phyloP scores from a whole-genome alignment of 2,329 filamentous ascomycete species.

The Xylaria sp. region DNA sequence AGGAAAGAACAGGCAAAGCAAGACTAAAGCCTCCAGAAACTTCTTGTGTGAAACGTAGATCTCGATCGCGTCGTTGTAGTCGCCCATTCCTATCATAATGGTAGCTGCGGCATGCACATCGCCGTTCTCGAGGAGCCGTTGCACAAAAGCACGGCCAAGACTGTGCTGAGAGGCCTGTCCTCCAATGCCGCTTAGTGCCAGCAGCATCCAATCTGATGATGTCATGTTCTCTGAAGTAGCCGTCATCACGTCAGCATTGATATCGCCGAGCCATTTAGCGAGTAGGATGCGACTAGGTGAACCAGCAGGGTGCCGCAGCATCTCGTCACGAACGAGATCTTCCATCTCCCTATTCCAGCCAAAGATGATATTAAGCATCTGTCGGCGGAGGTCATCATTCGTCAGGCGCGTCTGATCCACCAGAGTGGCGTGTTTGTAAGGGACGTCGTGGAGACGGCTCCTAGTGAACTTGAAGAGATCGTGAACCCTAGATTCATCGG shows the following conservation, averaged over 20 bases:
- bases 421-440: constrained; percentile 75
- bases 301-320: constrained; percentile 76
- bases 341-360: constrained; percentile 91
- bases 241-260: constrained; percentile 82
- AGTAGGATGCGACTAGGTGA: constrained; percentile 84
- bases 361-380: constrained; percentile 95
- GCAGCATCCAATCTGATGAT: constrained; percentile 94
- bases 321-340: constrained; percentile 84
- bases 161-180: constrained; percentile 83
- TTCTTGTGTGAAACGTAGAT: constrained; percentile 92
- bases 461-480: constrained; percentile 90
- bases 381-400: constrained; percentile 81
- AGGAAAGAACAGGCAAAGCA: constrained; percentile 85
- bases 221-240: constrained; percentile 88
- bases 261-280: constrained; percentile 91
- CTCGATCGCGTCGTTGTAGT: constrained; percentile 94
- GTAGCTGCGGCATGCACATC: constrained; percentile 93
- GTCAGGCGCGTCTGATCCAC: constrained; percentile 69
- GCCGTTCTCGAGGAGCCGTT: constrained; percentile 86
- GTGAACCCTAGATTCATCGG: constrained; percentile 74
- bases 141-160: constrained; percentile 88
- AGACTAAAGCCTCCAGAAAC: constrained; percentile 91
- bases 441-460: constrained; percentile 81
- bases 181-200: constrained; percentile 90
- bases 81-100: constrained; percentile 90